Base-by-base conservation (phyloP, 495 filamentous ascomycete species). In the Podospora appendiculata region DNA sequence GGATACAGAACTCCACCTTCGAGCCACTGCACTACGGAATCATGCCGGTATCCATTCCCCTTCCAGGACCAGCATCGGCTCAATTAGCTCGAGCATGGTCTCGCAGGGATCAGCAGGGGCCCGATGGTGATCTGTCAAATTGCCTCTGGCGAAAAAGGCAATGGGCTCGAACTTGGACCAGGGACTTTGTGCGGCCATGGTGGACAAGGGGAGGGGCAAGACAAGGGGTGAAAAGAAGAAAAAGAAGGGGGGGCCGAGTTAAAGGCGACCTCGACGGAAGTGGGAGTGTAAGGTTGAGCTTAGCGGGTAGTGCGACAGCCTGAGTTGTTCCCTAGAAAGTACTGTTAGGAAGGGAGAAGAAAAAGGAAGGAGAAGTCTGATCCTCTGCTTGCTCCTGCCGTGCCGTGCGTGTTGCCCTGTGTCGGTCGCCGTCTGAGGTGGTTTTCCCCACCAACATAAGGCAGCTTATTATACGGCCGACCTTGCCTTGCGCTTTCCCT, bases 121-220 rank as follows among this genome's bases (percentile, higher is more conserved):
- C 65, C 50, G 50, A 54, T 56, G 58, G 55, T 62, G 63, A 60
- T 62, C 59, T 57, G 57, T 54, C 53, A 62, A 68, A 66, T 66
- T 68, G 61, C 58, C 55, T 57, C 60, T 60, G 47, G 36, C n/a
- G 32, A 54, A 59, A 58, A 52, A 56, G 59, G 56, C 51, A 58
- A 61, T 48, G 41, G 25, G 57, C 52, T 54, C 46, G 47, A 42
- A 48, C 45, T 50, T 45, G 40, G 44, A 45, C 25, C 43, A 56
- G 53, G 56, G 55, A 48, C 25, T 35, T 32, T n/a, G n/a, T n/a
- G n/a, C n/a, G 12, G 12, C 4, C 14, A 18, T 25, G n/a, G n/a
- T 32, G 10, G 41, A 19, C 14, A 17, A 32, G 10, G 14, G 46
- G 16, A 36, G 14, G n/a, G 34, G 3, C 18, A 9, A 13, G 32